These are phyloP conservation scores for Solanum tarijense DNA, from an alignment of 257 asterid species.

Conservation along the genomic window DNA sequence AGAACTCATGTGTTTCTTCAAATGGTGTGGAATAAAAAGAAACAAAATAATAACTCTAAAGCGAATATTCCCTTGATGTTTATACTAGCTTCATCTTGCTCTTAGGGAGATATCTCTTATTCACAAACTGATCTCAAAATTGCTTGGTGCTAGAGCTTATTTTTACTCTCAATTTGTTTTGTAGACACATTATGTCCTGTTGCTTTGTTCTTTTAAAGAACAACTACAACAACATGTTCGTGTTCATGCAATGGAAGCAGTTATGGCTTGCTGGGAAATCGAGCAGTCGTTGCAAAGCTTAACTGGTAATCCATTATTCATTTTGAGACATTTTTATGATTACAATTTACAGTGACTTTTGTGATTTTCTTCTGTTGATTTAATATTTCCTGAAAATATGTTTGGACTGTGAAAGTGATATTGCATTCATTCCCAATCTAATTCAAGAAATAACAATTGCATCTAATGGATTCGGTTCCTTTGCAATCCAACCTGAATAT, in stretches of 20 bases:
- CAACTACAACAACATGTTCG: conserved; percentile 64
- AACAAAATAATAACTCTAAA: not conserved
- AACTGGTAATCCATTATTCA: conserved; percentile 30
- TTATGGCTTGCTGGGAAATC: conserved; percentile 69
- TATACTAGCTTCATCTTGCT: not conserved
- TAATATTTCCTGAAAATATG: not conserved
- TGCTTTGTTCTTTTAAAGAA: conserved; percentile 63
- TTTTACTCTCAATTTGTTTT: not conserved
- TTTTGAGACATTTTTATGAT: not conserved
- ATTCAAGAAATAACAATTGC: not conserved
- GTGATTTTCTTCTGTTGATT: not conserved
- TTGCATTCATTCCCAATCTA: not conserved
- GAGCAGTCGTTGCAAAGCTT: conserved; percentile 63
- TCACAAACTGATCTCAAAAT: not conserved
- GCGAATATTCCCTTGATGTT: not conserved
- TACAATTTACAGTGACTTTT: not conserved
- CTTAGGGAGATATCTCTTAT: not conserved
- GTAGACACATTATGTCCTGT: conserved; percentile 51
- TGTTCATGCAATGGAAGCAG: conserved; percentile 70
- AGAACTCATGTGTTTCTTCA: not conserved
- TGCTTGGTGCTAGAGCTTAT: not conserved
- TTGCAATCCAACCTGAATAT: not conserved
- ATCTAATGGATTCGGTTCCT: not conserved
- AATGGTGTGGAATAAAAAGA: not conserved
- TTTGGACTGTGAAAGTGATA: not conserved